phyloP scores from a whole-genome alignment of 225 moss, liverwort and hornwort species.

The Pleurozium schreberi region DNA sequence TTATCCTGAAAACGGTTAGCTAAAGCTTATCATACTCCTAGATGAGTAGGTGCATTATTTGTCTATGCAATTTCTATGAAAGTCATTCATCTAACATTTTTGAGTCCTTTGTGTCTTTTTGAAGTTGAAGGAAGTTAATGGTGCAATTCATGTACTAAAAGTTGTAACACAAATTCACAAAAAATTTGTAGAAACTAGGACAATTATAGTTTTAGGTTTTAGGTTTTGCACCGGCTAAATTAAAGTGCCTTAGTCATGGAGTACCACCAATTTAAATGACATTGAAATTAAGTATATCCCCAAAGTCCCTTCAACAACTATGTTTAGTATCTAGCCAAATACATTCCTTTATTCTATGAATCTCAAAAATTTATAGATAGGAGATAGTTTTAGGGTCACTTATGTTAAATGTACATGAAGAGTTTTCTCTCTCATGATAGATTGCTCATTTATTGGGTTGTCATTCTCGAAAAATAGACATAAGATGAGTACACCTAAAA shows the following conservation, averaged over 20 bases:
- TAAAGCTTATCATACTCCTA: background rate
- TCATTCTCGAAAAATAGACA: background rate
- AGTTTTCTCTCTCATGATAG: background rate
- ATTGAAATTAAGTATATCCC: background rate
- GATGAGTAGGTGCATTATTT: background rate
- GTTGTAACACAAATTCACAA: fast-evolving
- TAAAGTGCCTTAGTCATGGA: too few relatives aligned
- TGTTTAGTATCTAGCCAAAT: background rate
- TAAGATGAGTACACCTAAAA: too few relatives aligned
- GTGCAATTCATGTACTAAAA: too few relatives aligned
- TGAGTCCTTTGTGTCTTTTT: background rate
- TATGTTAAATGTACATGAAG: background rate
- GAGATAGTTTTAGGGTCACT: fast-evolving
- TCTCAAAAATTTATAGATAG: background rate
- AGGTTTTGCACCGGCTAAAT: fast-evolving
- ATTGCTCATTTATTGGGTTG: background rate
- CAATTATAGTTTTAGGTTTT: background rate
- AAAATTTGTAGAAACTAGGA: background rate
- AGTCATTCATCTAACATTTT: background rate
- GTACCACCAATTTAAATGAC: background rate
- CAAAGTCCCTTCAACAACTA: background rate
- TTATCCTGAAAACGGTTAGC: too few relatives aligned
- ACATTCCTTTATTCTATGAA: background rate
- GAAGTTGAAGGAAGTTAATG: background rate
- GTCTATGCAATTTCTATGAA: fast-evolving